These are phyloP conservation scores for Cucumis cinereus DNA, from an alignment of 306 rosid species.

Conservation along the genomic window DNA sequence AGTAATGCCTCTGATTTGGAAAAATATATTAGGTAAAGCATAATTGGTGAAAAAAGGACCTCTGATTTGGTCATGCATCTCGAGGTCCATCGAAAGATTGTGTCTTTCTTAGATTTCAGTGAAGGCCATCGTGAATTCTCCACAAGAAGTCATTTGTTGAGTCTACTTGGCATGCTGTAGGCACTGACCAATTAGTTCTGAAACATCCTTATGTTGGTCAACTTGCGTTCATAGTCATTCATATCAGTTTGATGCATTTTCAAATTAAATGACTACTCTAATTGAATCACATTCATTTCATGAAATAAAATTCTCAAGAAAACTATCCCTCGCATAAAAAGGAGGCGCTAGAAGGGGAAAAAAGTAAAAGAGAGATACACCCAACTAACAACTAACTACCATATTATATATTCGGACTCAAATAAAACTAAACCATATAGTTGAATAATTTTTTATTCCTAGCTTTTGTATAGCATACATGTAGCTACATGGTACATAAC, in stretches of 20 bases:
- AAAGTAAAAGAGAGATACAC: neutral
- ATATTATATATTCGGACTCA: too few relatives aligned
- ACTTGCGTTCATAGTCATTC: neutral
- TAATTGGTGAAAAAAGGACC: slow-evolving; percentile 23
- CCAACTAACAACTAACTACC: too few relatives aligned
- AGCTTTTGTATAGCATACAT: neutral
- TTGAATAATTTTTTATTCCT: neutral
- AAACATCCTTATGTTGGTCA: neutral
- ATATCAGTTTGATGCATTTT: neutral
- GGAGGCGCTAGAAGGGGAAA: neutral
- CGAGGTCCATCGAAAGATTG: slow-evolving; percentile 78
- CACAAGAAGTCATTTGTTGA: slow-evolving; percentile 77
- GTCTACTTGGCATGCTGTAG: slow-evolving; percentile 78
- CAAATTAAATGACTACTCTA: neutral
- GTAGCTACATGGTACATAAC: neutral
- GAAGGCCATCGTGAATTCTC: slow-evolving; percentile 89
- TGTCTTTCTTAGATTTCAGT: slow-evolving; percentile 82
- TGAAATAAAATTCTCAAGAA: neutral
- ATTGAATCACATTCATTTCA: neutral
- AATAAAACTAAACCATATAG: neutral
- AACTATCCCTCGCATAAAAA: neutral
- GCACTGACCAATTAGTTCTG: slow-evolving; percentile 87
- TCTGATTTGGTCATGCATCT: slow-evolving; percentile 24
- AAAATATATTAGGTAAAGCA: neutral
- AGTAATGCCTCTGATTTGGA: neutral